Evolutionary conservation across 805 yeast genomes (phyloP).

Genomic region (Lipomyces mesembrius): DNA sequence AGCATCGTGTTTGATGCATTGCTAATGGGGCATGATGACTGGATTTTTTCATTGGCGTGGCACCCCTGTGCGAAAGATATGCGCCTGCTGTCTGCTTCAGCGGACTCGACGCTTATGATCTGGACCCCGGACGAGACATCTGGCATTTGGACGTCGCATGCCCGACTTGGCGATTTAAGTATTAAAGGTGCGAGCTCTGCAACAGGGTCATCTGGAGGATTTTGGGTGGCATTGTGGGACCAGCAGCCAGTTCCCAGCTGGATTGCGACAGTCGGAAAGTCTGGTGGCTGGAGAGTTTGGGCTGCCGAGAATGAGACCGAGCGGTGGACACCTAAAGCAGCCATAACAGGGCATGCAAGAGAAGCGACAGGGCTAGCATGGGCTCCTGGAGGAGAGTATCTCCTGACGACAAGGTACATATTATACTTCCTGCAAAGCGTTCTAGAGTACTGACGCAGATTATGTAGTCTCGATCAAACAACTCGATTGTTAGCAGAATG

Average conservation of each 20-base stretch:
- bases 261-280: constrained; percentile 80
- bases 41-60: constrained; percentile 90
- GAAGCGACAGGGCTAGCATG: constrained; percentile 81
- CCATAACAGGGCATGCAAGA: constrained; percentile 75
- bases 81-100: constrained; percentile 78
- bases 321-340: constrained; percentile 53
- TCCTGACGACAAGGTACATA: constrained; percentile 27
- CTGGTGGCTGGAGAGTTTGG: constrained; percentile 93
- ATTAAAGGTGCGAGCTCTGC: constrained; percentile 98
- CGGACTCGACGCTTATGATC: constrained; percentile 89
- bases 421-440: not conserved
- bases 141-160: constrained; percentile 85
- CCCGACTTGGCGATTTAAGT: constrained; percentile 87
- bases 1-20: constrained; percentile 82
- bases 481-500: constrained; percentile 80
- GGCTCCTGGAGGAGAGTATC: constrained; percentile 46
- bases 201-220: constrained; percentile 87
- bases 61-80: constrained; percentile 58
- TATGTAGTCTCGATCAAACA: constrained; percentile 87
- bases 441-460: constrained; percentile 56
- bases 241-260: constrained; percentile 47
- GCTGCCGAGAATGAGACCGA: constrained; percentile 44
- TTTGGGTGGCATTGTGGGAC: constrained; percentile 72
- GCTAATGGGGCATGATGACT: constrained; percentile 97
- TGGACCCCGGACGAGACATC: constrained; percentile 89